Conservation (phyloP, 1,284 basidiomycete genomes). For the Rugosomyces carneus region DNA sequence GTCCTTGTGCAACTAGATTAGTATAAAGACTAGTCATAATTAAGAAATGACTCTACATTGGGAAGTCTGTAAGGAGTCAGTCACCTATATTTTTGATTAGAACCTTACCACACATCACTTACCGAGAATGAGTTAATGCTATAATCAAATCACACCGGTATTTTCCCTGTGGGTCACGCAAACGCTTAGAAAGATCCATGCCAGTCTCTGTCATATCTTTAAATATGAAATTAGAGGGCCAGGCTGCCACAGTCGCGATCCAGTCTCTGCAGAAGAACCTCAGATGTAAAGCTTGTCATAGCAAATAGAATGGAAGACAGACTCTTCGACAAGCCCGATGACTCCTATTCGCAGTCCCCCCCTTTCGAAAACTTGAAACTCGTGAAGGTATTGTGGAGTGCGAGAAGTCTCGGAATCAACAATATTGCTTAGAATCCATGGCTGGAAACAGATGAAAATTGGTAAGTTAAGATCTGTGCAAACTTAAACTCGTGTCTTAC, state of each 20-base stretch:
- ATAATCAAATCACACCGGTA: conserved; percentile 74
- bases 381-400: conserved; percentile 50
- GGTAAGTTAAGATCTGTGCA: conserved; percentile 1
- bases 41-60: conserved; percentile 45
- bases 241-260: conserved; percentile 81
- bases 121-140: conserved; percentile 78
- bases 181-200: conserved; percentile 56
- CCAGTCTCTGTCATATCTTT: conserved; percentile 64
- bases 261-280: conserved; percentile 60
- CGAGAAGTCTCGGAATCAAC: conserved; percentile 55
- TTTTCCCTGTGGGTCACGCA: conserved; percentile 68
- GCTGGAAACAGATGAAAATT: conserved; percentile 31
- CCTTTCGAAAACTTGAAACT: conserved; percentile 61
- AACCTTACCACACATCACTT: conserved; percentile 8
- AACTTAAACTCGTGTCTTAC: conserved; percentile 32
- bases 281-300: neutral
- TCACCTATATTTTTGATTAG: neutral
- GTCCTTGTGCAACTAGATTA: conserved; percentile 45
- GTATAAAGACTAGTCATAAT: conserved; percentile 6
- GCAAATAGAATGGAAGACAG: conserved; percentile 33
- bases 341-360: conserved; percentile 68
- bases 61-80: conserved; percentile 41
- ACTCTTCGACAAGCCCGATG: conserved; percentile 83
- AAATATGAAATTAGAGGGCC: conserved; percentile 71
- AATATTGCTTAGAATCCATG: conserved; percentile 75